Percentiles rank a stretch among this genome's conserved stretches.
phyloP scores from a whole-genome alignment of 257 asterid species.

The Solanum sparsipilum region DNA sequence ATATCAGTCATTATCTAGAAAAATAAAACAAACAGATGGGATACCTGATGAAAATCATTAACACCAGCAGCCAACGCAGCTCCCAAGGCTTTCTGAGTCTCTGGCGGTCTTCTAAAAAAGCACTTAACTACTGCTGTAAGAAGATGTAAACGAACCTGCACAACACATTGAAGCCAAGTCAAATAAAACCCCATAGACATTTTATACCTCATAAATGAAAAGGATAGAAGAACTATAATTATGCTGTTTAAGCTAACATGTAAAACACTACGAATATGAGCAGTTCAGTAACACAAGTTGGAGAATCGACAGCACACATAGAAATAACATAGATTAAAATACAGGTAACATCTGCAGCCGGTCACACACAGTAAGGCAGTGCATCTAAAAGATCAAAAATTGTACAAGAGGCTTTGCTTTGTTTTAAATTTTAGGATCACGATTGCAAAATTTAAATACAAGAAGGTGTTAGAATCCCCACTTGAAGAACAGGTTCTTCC shows the following conservation, averaged over 20 bases:
- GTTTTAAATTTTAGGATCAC: background rate
- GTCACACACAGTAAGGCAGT: background rate
- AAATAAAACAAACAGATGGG: background rate
- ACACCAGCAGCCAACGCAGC: slow-evolving; percentile 93
- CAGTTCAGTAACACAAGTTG: background rate
- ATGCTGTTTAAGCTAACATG: background rate
- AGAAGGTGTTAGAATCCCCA: background rate
- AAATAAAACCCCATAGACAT: background rate
- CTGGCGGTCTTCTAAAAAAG: slow-evolving; percentile 88
- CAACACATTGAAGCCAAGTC: slow-evolving; percentile 10
- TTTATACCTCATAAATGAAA: background rate
- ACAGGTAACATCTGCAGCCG: background rate
- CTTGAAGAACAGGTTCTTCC: background rate
- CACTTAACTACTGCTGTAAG: slow-evolving; percentile 93
- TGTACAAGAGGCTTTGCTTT: background rate
- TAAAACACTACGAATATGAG: background rate
- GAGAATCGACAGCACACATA: background rate
- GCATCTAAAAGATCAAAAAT: background rate
- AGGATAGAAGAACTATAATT: background rate
- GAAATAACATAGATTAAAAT: background rate
- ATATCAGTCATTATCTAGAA: background rate
- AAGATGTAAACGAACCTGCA: slow-evolving; percentile 90
- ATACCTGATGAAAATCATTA: slow-evolving; percentile 97
- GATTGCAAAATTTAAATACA: background rate
- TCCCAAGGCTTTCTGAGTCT: slow-evolving; percentile 84